Base-by-base conservation (phyloP, 495 filamentous ascomycete species). In the Margaritispora aquatica region DNA sequence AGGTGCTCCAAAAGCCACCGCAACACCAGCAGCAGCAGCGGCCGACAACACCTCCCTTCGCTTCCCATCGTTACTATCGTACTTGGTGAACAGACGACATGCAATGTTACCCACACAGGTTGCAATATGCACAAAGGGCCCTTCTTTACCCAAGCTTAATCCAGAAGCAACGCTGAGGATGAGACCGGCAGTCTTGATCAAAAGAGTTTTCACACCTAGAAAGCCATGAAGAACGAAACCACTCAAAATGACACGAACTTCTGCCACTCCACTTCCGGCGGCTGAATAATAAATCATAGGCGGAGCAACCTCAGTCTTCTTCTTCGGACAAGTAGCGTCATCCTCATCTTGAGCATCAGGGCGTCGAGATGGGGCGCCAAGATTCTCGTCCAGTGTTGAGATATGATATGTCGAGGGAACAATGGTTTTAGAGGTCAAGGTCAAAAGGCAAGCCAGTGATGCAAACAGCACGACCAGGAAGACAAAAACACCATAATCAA, bases 161-260 rank as follows among this genome's bases (percentile, higher is more conserved):
- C 94, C 94, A 19, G 94, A 97, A 1, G 91, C 85, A 31, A 98
- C 90, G 69, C 89, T 94, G 59, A 97, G 78, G 47, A 97, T 81
- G 31, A 98, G 74, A 17, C 84, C 91, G 46, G 89, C 69, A 0
- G 89, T 91, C 72, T 98, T 98, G 65, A 96, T 79, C 11, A 93
- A 72, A 24, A 98, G 80, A 0, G 94, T 98, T 71, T 86, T 92
- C 41, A 95, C 70, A 56, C 94, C 94, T 38, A 98, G 77, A 71
- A 96, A 98, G 0, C 94, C 92, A 76, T 98, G 94, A 26, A 98
- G 78, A 53, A 98, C 92, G 71, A 97, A 98, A 26, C 94, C 94
- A 70, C 93, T 97, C 29, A 96, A 82, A 65, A 98, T 97, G 60
- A 98, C 94, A 57, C 94, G 93, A 38, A 98, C 93, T 73, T 98